These are phyloP conservation scores for Phalaenopsis equestris DNA, from an alignment of 106 monocot species.

Conservation along the genomic window DNA sequence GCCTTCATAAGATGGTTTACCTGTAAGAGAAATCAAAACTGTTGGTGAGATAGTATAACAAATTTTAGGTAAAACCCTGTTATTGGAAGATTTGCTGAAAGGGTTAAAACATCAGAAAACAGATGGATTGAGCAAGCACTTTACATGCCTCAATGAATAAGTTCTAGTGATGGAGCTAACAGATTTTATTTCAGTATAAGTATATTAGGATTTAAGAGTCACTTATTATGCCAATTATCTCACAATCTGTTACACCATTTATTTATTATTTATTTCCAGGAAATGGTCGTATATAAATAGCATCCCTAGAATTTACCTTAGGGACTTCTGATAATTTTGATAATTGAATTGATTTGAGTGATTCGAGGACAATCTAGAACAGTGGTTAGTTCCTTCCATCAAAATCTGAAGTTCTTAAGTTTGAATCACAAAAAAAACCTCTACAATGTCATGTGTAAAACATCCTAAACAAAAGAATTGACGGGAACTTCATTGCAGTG, in stretches of 20 bases:
- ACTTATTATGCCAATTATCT: background rate
- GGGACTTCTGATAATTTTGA: background rate
- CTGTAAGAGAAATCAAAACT: conserved; percentile 22
- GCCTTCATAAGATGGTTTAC: conserved; percentile 28
- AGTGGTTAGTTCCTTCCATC: background rate
- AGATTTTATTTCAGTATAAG: background rate
- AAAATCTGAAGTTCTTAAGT: too few relatives aligned
- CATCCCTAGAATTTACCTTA: background rate
- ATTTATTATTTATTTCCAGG: background rate
- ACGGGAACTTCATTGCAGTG: background rate
- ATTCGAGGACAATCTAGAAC: background rate
- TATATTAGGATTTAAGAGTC: background rate
- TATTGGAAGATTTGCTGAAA: background rate
- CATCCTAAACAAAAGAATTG: background rate
- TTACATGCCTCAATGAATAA: background rate
- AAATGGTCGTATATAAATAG: background rate
- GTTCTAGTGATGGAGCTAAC: background rate
- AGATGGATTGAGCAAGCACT: background rate
- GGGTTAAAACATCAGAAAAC: background rate
- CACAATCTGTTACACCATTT: too few relatives aligned
- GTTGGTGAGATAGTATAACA: background rate
- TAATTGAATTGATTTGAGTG: background rate
- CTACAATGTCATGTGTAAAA: background rate
- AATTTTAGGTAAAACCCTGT: background rate
- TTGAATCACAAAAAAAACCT: background rate